phyloP scores from a whole-genome alignment of 1,139 yeast species.

The Wickerhamiella pararugosa region DNA sequence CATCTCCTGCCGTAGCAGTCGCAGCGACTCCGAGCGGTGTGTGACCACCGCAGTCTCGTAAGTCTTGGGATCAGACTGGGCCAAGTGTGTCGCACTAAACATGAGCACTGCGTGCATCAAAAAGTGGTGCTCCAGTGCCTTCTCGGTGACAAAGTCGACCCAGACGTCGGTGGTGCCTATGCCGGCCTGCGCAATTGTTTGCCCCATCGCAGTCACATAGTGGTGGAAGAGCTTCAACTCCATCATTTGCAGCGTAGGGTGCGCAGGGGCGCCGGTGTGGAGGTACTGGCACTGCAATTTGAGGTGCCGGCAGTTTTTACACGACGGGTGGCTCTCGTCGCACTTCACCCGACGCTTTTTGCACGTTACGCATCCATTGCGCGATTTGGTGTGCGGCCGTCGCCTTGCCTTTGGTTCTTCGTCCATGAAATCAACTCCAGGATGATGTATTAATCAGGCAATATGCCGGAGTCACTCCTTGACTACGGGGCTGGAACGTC shows the following conservation, averaged over 20 bases:
- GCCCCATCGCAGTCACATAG: slow-evolving; percentile 71
- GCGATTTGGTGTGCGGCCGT: slow-evolving; percentile 58
- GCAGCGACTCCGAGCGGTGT: slow-evolving; percentile 76
- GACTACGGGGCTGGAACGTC: too few species aligned
- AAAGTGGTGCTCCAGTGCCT: slow-evolving; percentile 80
- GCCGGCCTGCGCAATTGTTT: slow-evolving; percentile 81
- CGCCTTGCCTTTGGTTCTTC: slow-evolving; percentile 18
- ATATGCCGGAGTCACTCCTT: too few species aligned
- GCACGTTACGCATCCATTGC: slow-evolving; percentile 81
- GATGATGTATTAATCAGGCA: neutral
- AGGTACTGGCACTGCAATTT: slow-evolving; percentile 44
- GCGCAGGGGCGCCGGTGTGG: slow-evolving; percentile 18
- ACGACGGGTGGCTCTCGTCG: slow-evolving; percentile 71
- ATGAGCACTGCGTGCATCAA: slow-evolving; percentile 85
- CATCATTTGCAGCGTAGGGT: slow-evolving; percentile 40
- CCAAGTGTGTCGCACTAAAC: slow-evolving; percentile 79
- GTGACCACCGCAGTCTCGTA: slow-evolving; percentile 54
- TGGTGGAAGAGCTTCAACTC: slow-evolving; percentile 77
- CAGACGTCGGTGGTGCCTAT: slow-evolving; percentile 77
- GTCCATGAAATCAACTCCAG: neutral
- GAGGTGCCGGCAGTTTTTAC: slow-evolving; percentile 65
- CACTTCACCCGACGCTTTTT: slow-evolving; percentile 82
- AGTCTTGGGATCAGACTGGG: slow-evolving; percentile 33
- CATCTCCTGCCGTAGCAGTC: slow-evolving; percentile 71
- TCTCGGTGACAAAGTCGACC: slow-evolving; percentile 73